Conservation (phyloP, 2,329 filamentous ascomycete genomes). For the Diplocarpon mali region DNA sequence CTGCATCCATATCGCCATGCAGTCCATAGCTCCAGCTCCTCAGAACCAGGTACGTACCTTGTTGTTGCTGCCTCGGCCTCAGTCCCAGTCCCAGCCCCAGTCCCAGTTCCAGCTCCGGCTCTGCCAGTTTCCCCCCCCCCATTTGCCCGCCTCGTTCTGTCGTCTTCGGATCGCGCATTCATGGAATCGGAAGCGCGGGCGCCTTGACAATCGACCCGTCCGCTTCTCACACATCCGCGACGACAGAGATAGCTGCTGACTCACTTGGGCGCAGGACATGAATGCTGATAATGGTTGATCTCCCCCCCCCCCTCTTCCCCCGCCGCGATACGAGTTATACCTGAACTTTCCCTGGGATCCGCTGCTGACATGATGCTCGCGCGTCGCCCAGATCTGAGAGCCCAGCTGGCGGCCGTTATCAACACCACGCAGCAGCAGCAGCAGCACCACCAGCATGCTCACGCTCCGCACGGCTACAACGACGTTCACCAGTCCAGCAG, state of each 20-base stretch:
- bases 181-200: neutral
- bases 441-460: neutral
- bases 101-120: neutral
- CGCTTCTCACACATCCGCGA: neutral
- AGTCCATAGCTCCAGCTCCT: constrained; percentile 25
- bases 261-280: constrained; percentile 23
- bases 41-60: constrained; percentile 16
- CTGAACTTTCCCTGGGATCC: neutral
- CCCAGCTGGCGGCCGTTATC: constrained; percentile 27
- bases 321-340: constrained; percentile 6
- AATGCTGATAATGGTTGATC: constrained; percentile 23
- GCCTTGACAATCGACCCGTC: neutral
- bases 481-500: constrained; percentile 24
- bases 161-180: too few species aligned
- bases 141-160: neutral
- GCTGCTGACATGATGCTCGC: constrained; percentile 24
- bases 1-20: constrained; percentile 12
- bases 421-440: constrained; percentile 10
- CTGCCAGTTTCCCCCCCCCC: neutral
- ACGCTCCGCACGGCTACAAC: constrained; percentile 25
- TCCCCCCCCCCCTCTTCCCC: constrained; percentile 3
- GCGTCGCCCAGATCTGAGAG: constrained; percentile 26
- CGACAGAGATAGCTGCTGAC: constrained; percentile 16
- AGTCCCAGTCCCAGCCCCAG: neutral
- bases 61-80: neutral